phyloP scores from a whole-genome alignment of 495 filamentous ascomycete genomes.

The Parachaetomium inaequale region DNA sequence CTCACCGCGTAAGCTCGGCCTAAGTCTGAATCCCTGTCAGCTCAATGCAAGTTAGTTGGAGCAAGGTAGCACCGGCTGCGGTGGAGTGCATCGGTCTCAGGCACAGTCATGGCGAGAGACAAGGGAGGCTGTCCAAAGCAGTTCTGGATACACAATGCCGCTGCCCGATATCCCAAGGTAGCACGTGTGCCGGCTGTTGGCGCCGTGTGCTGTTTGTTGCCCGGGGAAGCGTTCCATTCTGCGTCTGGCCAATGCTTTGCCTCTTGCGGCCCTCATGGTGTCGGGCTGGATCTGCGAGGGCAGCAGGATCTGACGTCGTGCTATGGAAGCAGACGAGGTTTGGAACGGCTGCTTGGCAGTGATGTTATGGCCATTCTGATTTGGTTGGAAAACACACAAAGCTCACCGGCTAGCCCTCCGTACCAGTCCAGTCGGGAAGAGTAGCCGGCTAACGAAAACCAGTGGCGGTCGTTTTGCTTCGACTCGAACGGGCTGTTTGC shows the following conservation, averaged over 20 bases:
- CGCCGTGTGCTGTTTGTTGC: neutral
- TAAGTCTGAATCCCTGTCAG: neutral
- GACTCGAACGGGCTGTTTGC: no score
- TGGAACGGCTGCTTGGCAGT: neutral
- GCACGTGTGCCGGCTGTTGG: constrained; percentile 2
- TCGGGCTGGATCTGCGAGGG: neutral
- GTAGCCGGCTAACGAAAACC: no score
- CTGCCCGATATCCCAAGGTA: neutral
- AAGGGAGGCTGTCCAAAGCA: neutral
- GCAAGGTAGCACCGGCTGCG: neutral
- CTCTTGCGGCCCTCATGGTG: neutral
- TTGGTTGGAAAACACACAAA: no score
- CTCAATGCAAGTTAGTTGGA: neutral
- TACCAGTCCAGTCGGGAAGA: no score
- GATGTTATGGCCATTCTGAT: no score
- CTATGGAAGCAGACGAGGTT: neutral
- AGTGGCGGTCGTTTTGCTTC: no score
- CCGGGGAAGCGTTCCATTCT: neutral
- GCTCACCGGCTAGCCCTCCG: no score
- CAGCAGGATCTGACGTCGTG: constrained; percentile 21
- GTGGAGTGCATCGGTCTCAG: constrained; percentile 6
- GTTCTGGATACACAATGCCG: neutral
- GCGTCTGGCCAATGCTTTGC: neutral
- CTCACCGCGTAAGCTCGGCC: no score
- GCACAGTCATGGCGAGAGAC: neutral